Percentiles rank a stretch among this genome's conserved stretches.
These are phyloP conservation scores for Russula dissimulans DNA, from an alignment of 768 basidiomycete species.

Conservation along the genomic window DNA sequence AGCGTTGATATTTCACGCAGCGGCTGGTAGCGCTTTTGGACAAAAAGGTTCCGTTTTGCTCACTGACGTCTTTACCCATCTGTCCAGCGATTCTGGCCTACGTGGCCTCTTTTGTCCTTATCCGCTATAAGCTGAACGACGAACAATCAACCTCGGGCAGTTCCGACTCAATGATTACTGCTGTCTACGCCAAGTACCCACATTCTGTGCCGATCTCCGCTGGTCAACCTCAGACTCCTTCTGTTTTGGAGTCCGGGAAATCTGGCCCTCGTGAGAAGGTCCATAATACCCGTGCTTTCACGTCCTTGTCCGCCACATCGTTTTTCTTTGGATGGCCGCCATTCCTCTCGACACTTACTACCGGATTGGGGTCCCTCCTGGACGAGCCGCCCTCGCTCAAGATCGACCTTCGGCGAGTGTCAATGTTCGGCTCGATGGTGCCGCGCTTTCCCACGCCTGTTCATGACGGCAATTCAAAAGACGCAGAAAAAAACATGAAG, in stretches of 20 bases:
- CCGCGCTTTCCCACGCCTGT: background rate
- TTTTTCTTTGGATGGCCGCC: background rate
- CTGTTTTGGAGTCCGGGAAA: slow-evolving; percentile 4
- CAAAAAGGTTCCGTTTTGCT: background rate
- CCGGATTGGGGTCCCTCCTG: background rate
- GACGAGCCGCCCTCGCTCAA: slow-evolving; percentile 9
- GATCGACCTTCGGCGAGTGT: slow-evolving; percentile 10
- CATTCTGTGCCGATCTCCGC: background rate
- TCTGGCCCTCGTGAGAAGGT: background rate
- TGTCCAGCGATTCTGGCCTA: slow-evolving; percentile 12
- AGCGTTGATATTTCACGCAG: slow-evolving; percentile 13
- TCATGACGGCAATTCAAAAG: background rate
- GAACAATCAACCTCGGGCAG: background rate
- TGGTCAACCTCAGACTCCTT: background rate
- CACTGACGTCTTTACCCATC: background rate
- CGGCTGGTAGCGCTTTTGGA: background rate
- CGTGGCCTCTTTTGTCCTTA: slow-evolving; percentile 13
- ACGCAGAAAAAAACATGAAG: slow-evolving; percentile 6
- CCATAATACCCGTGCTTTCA: background rate
- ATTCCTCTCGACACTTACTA: background rate
- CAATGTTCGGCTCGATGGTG: background rate
- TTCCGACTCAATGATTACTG: background rate
- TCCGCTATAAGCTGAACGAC: slow-evolving; percentile 5
- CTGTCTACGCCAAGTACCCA: slow-evolving; percentile 1
- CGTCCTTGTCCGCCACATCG: background rate